These are phyloP conservation scores for Limnanthes douglasii DNA, from an alignment of 345 rosid species.

Conservation along the genomic window DNA sequence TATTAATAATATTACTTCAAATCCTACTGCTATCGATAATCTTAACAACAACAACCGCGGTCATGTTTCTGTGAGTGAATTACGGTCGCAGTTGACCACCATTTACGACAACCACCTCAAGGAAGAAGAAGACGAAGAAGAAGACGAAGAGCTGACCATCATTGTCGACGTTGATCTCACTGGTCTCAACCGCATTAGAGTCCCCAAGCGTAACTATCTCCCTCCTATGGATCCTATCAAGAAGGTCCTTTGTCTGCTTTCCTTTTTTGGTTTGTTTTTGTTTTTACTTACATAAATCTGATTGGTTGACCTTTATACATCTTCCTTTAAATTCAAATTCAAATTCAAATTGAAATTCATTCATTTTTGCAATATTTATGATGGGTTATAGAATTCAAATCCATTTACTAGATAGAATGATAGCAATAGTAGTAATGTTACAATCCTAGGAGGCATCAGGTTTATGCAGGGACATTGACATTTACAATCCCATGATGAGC, in stretches of 20 bases:
- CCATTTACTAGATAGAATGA: too few relatives aligned
- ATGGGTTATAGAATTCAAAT: too few relatives aligned
- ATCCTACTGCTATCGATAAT: constrained; percentile 10
- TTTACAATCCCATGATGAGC: too few relatives aligned
- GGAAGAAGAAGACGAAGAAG: constrained; percentile 12
- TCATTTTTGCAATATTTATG: too few relatives aligned
- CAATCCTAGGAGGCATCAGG: too few relatives aligned
- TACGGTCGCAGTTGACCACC: constrained; percentile 19
- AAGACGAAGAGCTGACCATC: constrained; percentile 7
- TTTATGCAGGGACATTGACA: too few relatives aligned
- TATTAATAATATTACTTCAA: constrained; percentile 7
- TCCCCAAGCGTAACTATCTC: constrained; percentile 32
- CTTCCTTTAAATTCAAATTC: too few relatives aligned
- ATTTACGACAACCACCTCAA: constrained; percentile 11
- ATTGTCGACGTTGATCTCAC: constrained; percentile 39
- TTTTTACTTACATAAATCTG: too few relatives aligned
- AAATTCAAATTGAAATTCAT: too few relatives aligned
- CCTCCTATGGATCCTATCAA: constrained; percentile 52
- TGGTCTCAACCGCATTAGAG: constrained; percentile 31
- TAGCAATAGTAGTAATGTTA: too few relatives aligned
- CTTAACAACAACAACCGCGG: constrained; percentile 5
- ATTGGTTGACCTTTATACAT: too few relatives aligned
- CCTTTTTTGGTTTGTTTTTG: too few relatives aligned
- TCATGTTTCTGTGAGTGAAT: constrained; percentile 14
- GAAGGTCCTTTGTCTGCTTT: constrained; percentile 30